Percentiles rank a stretch among this genome's conserved stretches.
phyloP scores from a whole-genome alignment of 345 rosid species.

The Populus davidiana region DNA sequence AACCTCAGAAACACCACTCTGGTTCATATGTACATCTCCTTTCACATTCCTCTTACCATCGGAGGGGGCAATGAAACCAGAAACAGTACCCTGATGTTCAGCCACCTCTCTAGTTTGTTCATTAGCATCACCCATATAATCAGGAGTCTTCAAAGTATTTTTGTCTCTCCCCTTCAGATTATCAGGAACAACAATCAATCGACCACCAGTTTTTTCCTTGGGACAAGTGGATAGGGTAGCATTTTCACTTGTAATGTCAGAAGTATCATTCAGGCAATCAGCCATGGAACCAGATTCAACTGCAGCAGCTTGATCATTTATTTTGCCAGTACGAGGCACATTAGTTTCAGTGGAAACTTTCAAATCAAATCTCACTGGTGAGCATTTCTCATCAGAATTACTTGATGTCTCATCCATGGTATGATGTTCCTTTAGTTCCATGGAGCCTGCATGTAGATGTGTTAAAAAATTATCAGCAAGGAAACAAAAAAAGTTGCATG shows the following conservation, averaged over 20 bases:
- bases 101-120: neutral
- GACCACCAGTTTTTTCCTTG: neutral
- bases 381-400: neutral
- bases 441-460: slow-evolving; percentile 29
- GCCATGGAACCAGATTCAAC: slow-evolving; percentile 25
- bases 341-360: slow-evolving; percentile 19
- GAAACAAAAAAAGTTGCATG: neutral
- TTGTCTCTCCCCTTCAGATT: slow-evolving; percentile 8
- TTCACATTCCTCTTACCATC: neutral
- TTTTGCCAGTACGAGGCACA: slow-evolving; percentile 14
- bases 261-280: slow-evolving; percentile 24
- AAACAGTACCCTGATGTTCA: slow-evolving; percentile 1
- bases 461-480: neutral
- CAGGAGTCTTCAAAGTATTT: neutral
- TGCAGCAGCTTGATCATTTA: slow-evolving; percentile 27
- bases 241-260: slow-evolving; percentile 18
- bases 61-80: slow-evolving; percentile 2
- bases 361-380: slow-evolving; percentile 24
- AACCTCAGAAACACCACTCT: neutral
- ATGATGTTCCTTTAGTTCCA: slow-evolving; percentile 24
- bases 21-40: neutral
- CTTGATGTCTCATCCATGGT: slow-evolving; percentile 14
- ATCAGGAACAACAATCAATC: neutral
- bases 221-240: neutral
- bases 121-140: neutral